These are phyloP conservation scores for Eragrostis tef DNA, from an alignment of 202 grass and related monocot species.

Conservation along the genomic window DNA sequence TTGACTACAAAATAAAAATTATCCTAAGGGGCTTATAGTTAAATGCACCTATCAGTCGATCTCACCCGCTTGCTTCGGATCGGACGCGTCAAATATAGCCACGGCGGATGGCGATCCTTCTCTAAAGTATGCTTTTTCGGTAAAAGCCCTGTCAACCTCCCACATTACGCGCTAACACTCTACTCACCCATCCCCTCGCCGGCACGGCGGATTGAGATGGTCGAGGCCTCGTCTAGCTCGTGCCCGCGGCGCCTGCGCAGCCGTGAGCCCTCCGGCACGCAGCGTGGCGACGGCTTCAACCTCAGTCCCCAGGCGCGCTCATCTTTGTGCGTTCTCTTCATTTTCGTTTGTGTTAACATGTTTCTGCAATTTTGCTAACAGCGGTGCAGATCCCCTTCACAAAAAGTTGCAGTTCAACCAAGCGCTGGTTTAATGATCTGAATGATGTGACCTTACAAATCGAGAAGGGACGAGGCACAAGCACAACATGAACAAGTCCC, in stretches of 20 bases:
- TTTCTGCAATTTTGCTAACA: too few relatives aligned
- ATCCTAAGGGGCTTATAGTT: not conserved
- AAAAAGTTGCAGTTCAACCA: not conserved
- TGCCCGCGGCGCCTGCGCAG: too few relatives aligned
- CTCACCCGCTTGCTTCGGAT: not conserved
- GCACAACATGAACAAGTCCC: not conserved
- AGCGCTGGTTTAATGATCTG: not conserved
- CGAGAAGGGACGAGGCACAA: not conserved
- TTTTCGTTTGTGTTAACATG: not conserved
- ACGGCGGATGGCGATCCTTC: not conserved
- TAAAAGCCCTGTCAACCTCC: too few relatives aligned
- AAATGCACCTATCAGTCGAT: not conserved
- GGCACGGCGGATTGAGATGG: not conserved
- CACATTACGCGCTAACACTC: not conserved
- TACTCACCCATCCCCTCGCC: not conserved
- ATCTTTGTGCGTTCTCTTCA: not conserved
- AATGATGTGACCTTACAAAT: not conserved
- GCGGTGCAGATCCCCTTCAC: too few relatives aligned
- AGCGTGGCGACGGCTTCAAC: too few relatives aligned
- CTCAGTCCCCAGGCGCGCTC: not conserved
- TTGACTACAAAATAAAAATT: not conserved
- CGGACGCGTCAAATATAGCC: not conserved
- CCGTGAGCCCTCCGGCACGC: too few relatives aligned
- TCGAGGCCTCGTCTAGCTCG: too few relatives aligned
- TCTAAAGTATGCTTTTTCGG: not conserved